Conservation (phyloP, 495 filamentous ascomycete genomes). For the Neurospora sublineolata region DNA sequence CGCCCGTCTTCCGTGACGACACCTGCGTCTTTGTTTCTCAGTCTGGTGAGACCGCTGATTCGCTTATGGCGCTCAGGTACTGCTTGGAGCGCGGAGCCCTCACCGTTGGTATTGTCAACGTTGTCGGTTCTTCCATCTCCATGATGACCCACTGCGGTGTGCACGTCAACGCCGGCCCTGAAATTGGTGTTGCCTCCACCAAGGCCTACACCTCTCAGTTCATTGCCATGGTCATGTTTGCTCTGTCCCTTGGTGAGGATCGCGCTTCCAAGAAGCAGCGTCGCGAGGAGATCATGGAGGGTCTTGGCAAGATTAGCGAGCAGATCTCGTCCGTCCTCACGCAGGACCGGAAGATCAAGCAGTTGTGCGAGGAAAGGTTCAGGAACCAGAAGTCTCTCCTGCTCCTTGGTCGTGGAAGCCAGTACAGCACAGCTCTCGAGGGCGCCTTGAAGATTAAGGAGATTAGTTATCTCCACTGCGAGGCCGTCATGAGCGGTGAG, state of each 20-base stretch:
- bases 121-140: slow-evolving; percentile 95
- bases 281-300: slow-evolving; percentile 93
- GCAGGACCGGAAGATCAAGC: slow-evolving; percentile 86
- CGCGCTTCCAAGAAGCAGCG: slow-evolving; percentile 87
- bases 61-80: slow-evolving; percentile 90
- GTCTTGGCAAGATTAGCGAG: slow-evolving; percentile 69
- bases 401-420: slow-evolving; percentile 84
- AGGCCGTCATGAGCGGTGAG: slow-evolving; percentile 99
- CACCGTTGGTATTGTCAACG: slow-evolving; percentile 96
- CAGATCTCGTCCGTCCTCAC: slow-evolving; percentile 88
- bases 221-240: slow-evolving; percentile 99
- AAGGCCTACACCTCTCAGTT: slow-evolving; percentile 99
- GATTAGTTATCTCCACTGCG: slow-evolving; percentile 98
- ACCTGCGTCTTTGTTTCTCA: slow-evolving; percentile 98
- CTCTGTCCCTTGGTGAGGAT: slow-evolving; percentile 88
- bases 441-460: slow-evolving; percentile 99
- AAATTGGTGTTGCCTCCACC: slow-evolving; percentile 97
- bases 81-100: slow-evolving; percentile 93
- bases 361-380: slow-evolving; percentile 79
- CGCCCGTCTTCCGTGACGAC: slow-evolving; percentile 98
- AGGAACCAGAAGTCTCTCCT: slow-evolving; percentile 94
- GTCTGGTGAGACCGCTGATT: slow-evolving; percentile 98
- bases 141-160: slow-evolving; percentile 98
- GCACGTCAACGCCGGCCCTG: slow-evolving; percentile 96
- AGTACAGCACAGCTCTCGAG: slow-evolving; percentile 94